Percentiles rank a stretch among this genome's conserved stretches.
phyloP scores from a whole-genome alignment of 108 stramenopile genomes.

The Thalassiosira profunda region DNA sequence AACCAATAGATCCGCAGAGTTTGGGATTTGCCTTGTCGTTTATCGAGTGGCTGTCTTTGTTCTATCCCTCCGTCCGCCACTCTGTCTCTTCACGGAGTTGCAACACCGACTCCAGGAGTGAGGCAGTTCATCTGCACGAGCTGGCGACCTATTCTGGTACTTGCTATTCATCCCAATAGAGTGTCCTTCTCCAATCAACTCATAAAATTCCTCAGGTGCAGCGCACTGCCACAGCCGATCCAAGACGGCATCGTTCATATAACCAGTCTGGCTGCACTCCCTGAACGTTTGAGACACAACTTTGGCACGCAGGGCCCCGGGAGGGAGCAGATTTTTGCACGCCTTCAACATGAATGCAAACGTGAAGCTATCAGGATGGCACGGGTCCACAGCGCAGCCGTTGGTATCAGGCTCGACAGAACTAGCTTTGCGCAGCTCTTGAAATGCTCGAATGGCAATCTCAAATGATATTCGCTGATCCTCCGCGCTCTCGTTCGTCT shows the following conservation, averaged over 20 bases:
- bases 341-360: slow-evolving; percentile 85
- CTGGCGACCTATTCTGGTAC: background rate
- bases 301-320: slow-evolving; percentile 52
- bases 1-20: too few relatives aligned
- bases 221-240: slow-evolving; percentile 53
- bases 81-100: too few relatives aligned
- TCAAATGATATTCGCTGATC: slow-evolving; percentile 35
- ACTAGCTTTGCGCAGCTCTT: slow-evolving; percentile 31
- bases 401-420: background rate
- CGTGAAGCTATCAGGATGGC: slow-evolving; percentile 73
- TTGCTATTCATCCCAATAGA: slow-evolving; percentile 1
- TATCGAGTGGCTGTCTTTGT: too few relatives aligned
- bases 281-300: slow-evolving; percentile 63
- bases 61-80: too few relatives aligned
- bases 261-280: slow-evolving; percentile 72
- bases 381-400: background rate
- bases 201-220: slow-evolving; percentile 34
- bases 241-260: slow-evolving; percentile 65
- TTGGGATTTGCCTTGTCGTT: too few relatives aligned
- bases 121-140: slow-evolving; percentile 29
- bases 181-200: slow-evolving; percentile 38
- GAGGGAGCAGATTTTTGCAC: slow-evolving; percentile 70
- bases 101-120: slow-evolving; percentile 24
- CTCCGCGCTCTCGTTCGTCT: slow-evolving; percentile 11
- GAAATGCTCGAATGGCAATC: slow-evolving; percentile 47